Base-by-base conservation (phyloP, 495 filamentous ascomycete species). In the Penicillium longicatenatum region DNA sequence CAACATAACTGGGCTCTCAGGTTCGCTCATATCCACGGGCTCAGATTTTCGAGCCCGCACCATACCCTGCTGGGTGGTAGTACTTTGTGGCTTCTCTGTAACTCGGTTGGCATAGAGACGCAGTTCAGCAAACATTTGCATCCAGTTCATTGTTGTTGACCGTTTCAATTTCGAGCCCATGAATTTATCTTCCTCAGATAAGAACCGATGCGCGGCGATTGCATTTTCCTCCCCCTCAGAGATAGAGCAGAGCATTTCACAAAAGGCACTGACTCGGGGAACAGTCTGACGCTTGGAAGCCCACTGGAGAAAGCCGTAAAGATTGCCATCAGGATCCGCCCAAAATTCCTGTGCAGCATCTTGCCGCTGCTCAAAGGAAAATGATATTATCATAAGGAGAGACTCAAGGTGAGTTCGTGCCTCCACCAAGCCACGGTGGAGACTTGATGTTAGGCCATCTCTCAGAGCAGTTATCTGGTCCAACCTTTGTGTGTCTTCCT, bases 301-400 rank as follows among this genome's bases (percentile, higher is more conserved):
- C 95, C 95, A 99, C 54, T 92, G 88, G 58, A 99, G 78, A 66
- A 99, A 99, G 6, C 94, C 94, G 60, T 89, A 87, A 42, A 98
- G 75, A 61, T 97, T 96, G 62, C 90, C 88, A 60, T 98, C 95
- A 3, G 86, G 81, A 59, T 95, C 92, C 45, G 79, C 80, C 93
- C 93, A 98, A 58, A 98, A 97, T 42, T 84, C 85, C 66, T 92
- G 84, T 21, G 93, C 89, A 14, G 90, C 86, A 37, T 96, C 91
- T 33, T 85, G 83, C 17, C 90, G 85, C 35, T 86, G 84, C 60
- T 97, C 88, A 67, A 91, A 98, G n/a, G 89, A 84, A 69, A 93
- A 96, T 17, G 93, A 86, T 44, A 97, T 92, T 55, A 97, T 87
- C 63, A 98, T 80, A 16, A 98, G 81, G 66, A 99, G 96, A 37